phyloP scores from a whole-genome alignment of 345 rosid species.

The Passiflora organensis region DNA sequence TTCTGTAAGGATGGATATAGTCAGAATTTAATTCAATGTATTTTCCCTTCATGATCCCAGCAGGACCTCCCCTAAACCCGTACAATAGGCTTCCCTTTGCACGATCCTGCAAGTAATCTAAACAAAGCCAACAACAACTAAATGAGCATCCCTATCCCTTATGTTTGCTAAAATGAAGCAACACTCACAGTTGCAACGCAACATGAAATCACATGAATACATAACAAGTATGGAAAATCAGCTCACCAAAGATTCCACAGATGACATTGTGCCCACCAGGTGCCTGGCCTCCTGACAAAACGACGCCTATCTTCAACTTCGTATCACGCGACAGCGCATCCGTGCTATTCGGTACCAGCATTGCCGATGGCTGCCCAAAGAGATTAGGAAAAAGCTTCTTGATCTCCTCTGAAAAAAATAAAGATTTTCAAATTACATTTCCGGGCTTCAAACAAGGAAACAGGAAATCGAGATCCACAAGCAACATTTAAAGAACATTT shows the following conservation, averaged over 20 bases:
- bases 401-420: constrained; percentile 56
- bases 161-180: not conserved
- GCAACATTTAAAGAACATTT: constrained; percentile 3
- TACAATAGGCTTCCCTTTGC: constrained; percentile 70
- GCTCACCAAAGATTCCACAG: constrained; percentile 79
- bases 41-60: constrained; percentile 94
- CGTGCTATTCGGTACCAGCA: constrained; percentile 44
- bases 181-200: constrained; percentile 9
- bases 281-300: constrained; percentile 96
- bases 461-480: not conserved
- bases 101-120: constrained; percentile 81
- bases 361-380: constrained; percentile 80
- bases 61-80: constrained; percentile 96
- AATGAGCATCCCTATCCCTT: no score
- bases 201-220: not conserved
- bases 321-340: constrained; percentile 29
- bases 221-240: not conserved
- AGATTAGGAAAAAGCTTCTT: constrained; percentile 82
- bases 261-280: constrained; percentile 99
- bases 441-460: not conserved
- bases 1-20: constrained; percentile 73
- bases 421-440: not conserved
- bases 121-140: not conserved
- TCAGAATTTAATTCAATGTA: constrained; percentile 65
- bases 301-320: constrained; percentile 87